phyloP scores from a whole-genome alignment of 768 basidiomycete genomes.

The Collybia mongolica region DNA sequence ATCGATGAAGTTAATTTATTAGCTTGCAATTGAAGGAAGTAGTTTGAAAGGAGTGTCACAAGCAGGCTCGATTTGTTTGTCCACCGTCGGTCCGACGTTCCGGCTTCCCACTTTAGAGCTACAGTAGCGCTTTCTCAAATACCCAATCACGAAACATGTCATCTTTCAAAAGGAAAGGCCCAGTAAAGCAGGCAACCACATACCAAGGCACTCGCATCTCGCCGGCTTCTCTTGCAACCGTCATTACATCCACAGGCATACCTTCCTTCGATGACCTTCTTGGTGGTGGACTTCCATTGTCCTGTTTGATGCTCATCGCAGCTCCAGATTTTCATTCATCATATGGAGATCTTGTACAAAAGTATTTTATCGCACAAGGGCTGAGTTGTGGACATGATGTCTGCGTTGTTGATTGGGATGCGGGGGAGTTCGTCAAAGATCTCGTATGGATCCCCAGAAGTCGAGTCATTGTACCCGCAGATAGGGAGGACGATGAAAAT shows the following conservation, averaged over 20 bases:
- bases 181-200: conserved; percentile 39
- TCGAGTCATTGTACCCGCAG: not conserved
- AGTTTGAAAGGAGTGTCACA: too few relatives aligned
- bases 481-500: conserved; percentile 19
- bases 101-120: too few relatives aligned
- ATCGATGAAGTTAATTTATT: too few relatives aligned
- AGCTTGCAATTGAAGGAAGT: too few relatives aligned
- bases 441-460: conserved; percentile 76
- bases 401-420: conserved; percentile 61
- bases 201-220: conserved; percentile 58
- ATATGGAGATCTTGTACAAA: conserved; percentile 81
- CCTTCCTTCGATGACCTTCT: conserved; percentile 94
- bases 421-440: conserved; percentile 56
- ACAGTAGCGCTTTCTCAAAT: too few relatives aligned
- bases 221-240: conserved; percentile 52
- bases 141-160: conserved; percentile 44
- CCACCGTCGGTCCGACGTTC: too few relatives aligned
- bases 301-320: conserved; percentile 67
- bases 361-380: conserved; percentile 90
- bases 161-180: conserved; percentile 73
- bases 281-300: conserved; percentile 87
- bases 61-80: too few relatives aligned
- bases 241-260: conserved; percentile 81
- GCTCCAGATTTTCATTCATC: conserved; percentile 87
- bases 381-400: conserved; percentile 69